These are phyloP conservation scores for Filosporella fistucella DNA, from an alignment of 495 filamentous ascomycete species.

Conservation along the genomic window DNA sequence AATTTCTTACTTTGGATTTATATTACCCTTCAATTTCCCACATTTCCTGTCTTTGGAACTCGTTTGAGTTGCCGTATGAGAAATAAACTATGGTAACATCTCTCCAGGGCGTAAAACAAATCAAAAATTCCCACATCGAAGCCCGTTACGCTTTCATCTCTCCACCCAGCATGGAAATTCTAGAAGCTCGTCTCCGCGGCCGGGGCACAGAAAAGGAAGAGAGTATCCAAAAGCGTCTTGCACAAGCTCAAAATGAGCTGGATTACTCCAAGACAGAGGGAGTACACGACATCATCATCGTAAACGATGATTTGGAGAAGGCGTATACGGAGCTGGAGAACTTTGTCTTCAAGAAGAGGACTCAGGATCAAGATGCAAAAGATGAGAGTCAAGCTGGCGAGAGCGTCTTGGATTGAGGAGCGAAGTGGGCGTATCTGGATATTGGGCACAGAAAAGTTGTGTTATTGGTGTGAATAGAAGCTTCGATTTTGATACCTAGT, in stretches of 20 bases:
- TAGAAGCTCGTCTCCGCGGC: slow-evolving; percentile 75
- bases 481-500: background rate
- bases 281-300: slow-evolving; percentile 78
- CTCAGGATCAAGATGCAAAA: slow-evolving; percentile 10
- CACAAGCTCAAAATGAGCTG: slow-evolving; percentile 78
- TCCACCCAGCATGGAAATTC: slow-evolving; percentile 67
- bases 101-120: slow-evolving; percentile 81
- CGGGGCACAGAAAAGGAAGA: slow-evolving; percentile 82
- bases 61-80: background rate
- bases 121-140: slow-evolving; percentile 68
- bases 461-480: slow-evolving; percentile 1
- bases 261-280: slow-evolving; percentile 70
- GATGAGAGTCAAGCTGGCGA: slow-evolving; percentile 1
- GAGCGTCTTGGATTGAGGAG: slow-evolving; percentile 9
- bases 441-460: background rate
- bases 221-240: slow-evolving; percentile 65
- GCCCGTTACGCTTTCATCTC: slow-evolving; percentile 84
- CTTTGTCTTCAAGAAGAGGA: slow-evolving; percentile 42
- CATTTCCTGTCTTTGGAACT: background rate
- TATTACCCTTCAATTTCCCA: background rate
- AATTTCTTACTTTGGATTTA: background rate
- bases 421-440: background rate
- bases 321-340: slow-evolving; percentile 76
- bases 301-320: slow-evolving; percentile 84
- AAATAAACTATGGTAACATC: background rate